These are phyloP conservation scores for Candida smagusa DNA, from an alignment of 1,139 yeast genomes.

Conservation along the genomic window DNA sequence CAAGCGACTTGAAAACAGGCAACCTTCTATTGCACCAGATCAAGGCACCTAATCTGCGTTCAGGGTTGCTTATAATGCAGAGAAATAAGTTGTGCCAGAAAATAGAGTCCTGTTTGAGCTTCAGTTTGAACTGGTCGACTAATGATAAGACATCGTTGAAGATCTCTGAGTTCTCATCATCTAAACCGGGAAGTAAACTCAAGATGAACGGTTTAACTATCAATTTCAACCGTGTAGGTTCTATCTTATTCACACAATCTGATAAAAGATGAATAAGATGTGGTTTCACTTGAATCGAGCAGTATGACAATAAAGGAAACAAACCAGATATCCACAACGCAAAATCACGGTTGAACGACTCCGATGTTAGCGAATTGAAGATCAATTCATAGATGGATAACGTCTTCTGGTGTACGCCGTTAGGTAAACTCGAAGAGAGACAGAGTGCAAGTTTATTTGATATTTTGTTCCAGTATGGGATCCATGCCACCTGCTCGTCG, in stretches of 20 bases:
- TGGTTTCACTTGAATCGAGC: constrained; percentile 85
- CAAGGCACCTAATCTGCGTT: constrained; percentile 78
- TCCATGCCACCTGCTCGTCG: constrained; percentile 37
- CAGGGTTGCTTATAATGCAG: constrained; percentile 73
- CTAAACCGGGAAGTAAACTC: constrained; percentile 81
- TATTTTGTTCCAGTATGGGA: constrained; percentile 39
- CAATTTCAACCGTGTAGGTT: constrained; percentile 45
- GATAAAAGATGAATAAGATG: constrained; percentile 61
- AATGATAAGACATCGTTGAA: constrained; percentile 59
- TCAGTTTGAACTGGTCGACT: constrained; percentile 57
- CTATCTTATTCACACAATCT: constrained; percentile 47
- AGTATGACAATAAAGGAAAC: constrained; percentile 79
- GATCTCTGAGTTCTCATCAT: constrained; percentile 86
- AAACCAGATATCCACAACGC: constrained; percentile 87
- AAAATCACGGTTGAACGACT: constrained; percentile 48
- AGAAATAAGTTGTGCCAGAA: constrained; percentile 86
- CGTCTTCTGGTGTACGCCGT: constrained; percentile 92
- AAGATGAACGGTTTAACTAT: constrained; percentile 68
- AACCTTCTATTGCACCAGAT: constrained; percentile 68
- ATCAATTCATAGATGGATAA: constrained; percentile 71
- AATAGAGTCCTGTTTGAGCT: constrained; percentile 62
- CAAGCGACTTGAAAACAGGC: constrained; percentile 45
- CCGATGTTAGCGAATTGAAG: constrained; percentile 57
- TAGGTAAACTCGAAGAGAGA: constrained; percentile 74
- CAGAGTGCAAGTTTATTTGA: constrained; percentile 59